Percentiles rank a stretch among this genome's conserved stretches.
Conservation (phyloP, 768 basidiomycete genomes). For the Fomitopsis pulvina region DNA sequence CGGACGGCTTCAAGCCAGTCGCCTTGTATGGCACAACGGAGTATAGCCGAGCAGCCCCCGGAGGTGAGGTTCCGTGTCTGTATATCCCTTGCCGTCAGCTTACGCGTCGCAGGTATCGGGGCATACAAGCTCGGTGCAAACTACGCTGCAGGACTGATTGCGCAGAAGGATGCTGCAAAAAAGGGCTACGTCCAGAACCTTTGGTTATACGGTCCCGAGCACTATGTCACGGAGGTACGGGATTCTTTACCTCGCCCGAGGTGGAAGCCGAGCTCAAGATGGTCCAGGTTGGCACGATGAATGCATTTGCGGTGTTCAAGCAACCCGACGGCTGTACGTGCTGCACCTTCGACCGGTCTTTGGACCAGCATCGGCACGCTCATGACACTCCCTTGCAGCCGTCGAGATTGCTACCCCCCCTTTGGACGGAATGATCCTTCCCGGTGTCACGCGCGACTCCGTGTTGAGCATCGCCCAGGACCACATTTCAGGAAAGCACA, state of each 20-base stretch:
- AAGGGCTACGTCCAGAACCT: conserved; percentile 85
- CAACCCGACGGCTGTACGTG: conserved; percentile 55
- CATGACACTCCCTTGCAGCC: no score
- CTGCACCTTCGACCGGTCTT: background rate
- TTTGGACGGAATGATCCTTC: conserved; percentile 58
- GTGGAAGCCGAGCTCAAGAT: background rate
- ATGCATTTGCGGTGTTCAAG: conserved; percentile 78
- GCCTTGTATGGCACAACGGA: conserved; percentile 64
- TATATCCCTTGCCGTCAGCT: background rate
- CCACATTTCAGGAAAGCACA: conserved; percentile 43
- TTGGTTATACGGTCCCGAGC: conserved; percentile 73
- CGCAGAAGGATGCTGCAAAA: conserved; percentile 70
- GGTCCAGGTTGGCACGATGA: conserved; percentile 79
- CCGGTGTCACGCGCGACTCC: conserved; percentile 64
- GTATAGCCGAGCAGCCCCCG: conserved; percentile 41
- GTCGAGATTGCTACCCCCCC: conserved; percentile 60
- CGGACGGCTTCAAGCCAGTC: conserved; percentile 85
- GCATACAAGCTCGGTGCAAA: conserved; percentile 84
- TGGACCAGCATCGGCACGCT: background rate
- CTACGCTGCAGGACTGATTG: conserved; percentile 83
- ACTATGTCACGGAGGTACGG: conserved; percentile 41
- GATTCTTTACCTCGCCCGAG: background rate
- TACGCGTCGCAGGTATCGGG: conserved; percentile 54
- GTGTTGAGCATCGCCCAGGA: conserved; percentile 43
- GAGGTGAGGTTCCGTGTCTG: conserved; percentile 23